Evolutionary conservation across 208 protist genomes (phyloP), one percentile per base, ranked within the genome.

Genomic region (Porcisia hertigi): DNA sequence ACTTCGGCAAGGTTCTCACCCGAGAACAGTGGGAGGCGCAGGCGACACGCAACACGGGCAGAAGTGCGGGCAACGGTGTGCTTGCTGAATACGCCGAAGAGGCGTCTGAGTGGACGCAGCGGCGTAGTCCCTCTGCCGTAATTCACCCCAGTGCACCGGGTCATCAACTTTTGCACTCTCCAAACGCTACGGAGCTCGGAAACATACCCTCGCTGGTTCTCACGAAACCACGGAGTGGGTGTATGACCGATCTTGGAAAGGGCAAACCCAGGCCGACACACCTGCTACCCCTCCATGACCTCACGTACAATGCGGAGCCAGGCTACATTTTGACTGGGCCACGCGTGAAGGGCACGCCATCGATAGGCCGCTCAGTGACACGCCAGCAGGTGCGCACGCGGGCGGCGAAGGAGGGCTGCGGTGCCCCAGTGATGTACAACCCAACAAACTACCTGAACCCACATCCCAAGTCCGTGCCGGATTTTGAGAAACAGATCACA

Each of bases 401-500:
- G 36, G 79, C 73, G 59, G 58, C 80, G 70, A 79, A 66, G n/a
- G 55, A 76, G 14, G 86, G 91, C 55, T 90, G 88, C 57, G 91
- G 91, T 14, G 86, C 91, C 25, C 71, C 78, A 16, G 81, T 84
- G 66, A 83, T 87, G 85, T 85, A 83, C 82, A 69, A 86, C 49
- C 79, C 70, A 20, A 85, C 65, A 41, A 76, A 89, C 77, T 90
- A 94, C 80, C 81, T 84, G 14, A 55, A 64, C n/a, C 67, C 71
- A 1, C 69, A 64, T n/a, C 76, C 74, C 43, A 95, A 93, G 75
- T 88, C 70, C 49, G 87, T 95, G 73, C 88, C 91, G 8, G 55
- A 91, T 59, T 95, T 95, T 73, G 91, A 92, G 60, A 91, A 91
- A 77, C 91, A 95, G 62, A 95, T 93, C 39, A 95, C 91, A 43